These are phyloP conservation scores for Gardenia jasminoides DNA, from an alignment of 257 asterid species.

Conservation along the genomic window DNA sequence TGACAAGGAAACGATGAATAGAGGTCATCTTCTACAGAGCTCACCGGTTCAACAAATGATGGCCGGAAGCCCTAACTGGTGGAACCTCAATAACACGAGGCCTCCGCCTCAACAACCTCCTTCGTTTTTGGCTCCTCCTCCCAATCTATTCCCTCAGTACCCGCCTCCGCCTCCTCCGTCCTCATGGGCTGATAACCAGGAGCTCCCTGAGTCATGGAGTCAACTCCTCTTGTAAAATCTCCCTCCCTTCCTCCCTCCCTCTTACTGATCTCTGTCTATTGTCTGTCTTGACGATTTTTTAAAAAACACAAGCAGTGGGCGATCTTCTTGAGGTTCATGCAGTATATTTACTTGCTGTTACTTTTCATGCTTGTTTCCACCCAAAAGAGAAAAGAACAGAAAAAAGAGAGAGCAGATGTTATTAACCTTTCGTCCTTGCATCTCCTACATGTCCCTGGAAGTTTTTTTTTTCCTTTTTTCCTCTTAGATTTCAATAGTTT, in stretches of 20 bases:
- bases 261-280: constrained; percentile 9
- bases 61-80: constrained; percentile 59
- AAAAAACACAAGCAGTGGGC: neutral
- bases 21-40: constrained; percentile 50
- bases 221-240: constrained; percentile 56
- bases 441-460: neutral
- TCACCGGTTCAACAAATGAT: constrained; percentile 61
- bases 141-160: constrained; percentile 27
- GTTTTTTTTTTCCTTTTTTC: neutral
- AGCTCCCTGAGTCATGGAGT: constrained; percentile 67
- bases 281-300: neutral
- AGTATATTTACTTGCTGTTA: neutral
- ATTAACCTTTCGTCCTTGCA: neutral
- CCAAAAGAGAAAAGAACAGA: no score
- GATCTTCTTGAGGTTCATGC: neutral
- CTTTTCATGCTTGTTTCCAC: neutral
- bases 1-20: constrained; percentile 38
- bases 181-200: constrained; percentile 49
- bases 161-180: constrained; percentile 27
- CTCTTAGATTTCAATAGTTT: neutral
- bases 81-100: constrained; percentile 45
- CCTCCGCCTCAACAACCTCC: constrained; percentile 29
- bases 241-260: constrained; percentile 5
- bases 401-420: no score
- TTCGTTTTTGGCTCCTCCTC: constrained; percentile 34